Evolutionary conservation across 202 grass and related monocot species (phyloP).

Genomic region (Elaeis oleifera): DNA sequence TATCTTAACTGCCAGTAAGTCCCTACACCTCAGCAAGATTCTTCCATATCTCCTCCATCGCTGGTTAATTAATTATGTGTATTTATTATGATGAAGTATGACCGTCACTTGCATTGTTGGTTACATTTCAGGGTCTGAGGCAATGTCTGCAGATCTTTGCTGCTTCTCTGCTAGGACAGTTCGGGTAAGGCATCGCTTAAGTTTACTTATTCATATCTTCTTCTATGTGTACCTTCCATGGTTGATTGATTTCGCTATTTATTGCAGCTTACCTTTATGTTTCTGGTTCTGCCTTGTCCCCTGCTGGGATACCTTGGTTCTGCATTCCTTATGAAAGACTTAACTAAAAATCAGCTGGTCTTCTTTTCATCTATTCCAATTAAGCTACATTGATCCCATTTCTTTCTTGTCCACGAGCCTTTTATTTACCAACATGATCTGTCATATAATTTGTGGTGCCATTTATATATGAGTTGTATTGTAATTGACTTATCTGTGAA

Average conservation of each 20-base stretch:
- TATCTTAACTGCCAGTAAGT: too few species aligned
- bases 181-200: slow-evolving; percentile 42
- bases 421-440: not conserved
- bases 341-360: slow-evolving; percentile 39
- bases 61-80: too few species aligned
- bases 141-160: slow-evolving; percentile 99
- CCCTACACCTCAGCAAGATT: too few species aligned
- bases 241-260: slow-evolving; percentile 19
- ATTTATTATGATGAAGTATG: too few species aligned
- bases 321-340: slow-evolving; percentile 69
- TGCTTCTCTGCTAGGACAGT: slow-evolving; percentile 94
- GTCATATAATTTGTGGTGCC: too few species aligned
- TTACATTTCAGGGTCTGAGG: slow-evolving; percentile 76
- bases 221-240: not conserved
- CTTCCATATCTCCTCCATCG: too few species aligned
- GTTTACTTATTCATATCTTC: not conserved
- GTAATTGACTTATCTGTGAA: not conserved
- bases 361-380: slow-evolving; percentile 80
- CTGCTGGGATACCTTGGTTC: slow-evolving; percentile 69
- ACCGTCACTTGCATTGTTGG: not conserved
- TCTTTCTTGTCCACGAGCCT: not conserved
- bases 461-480: too few species aligned
- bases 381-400: slow-evolving; percentile 21
- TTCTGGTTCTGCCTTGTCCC: slow-evolving; percentile 80
- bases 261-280: slow-evolving; percentile 62